phyloP scores from a whole-genome alignment of 306 rosid genomes.

The Vachellia pachyceras region DNA sequence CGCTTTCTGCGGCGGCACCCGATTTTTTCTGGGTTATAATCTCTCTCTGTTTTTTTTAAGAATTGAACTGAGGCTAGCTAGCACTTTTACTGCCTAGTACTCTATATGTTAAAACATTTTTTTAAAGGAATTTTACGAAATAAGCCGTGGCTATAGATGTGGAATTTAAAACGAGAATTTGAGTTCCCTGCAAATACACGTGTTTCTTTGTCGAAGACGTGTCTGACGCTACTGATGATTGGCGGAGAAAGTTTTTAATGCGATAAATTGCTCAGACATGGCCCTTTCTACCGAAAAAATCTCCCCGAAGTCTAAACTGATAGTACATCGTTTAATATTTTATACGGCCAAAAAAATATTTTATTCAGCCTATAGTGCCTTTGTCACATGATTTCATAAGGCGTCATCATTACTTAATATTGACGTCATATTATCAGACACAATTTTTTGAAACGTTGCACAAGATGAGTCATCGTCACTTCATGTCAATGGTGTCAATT shows the following conservation, averaged over 20 bases:
- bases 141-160: neutral
- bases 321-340: neutral
- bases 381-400: neutral
- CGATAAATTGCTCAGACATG: neutral
- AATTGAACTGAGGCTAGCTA: too few relatives aligned
- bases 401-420: neutral
- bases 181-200: neutral
- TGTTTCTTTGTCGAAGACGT: neutral
- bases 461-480: neutral
- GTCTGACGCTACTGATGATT: neutral
- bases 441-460: neutral
- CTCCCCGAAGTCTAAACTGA: neutral
- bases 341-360: neutral
- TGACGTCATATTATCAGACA: neutral
- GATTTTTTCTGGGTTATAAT: neutral
- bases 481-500: neutral
- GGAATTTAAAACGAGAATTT: neutral
- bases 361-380: neutral
- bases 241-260: neutral
- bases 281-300: neutral
- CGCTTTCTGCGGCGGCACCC: slow-evolving; percentile 15
- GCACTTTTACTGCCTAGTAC: too few relatives aligned
- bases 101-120: too few relatives aligned
- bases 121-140: too few relatives aligned
- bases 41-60: too few relatives aligned